Evolutionary conservation across 2,329 filamentous ascomycete genomes (phyloP), one percentile per base, ranked within the genome.

Genomic region (Xylariaceae sp.): DNA sequence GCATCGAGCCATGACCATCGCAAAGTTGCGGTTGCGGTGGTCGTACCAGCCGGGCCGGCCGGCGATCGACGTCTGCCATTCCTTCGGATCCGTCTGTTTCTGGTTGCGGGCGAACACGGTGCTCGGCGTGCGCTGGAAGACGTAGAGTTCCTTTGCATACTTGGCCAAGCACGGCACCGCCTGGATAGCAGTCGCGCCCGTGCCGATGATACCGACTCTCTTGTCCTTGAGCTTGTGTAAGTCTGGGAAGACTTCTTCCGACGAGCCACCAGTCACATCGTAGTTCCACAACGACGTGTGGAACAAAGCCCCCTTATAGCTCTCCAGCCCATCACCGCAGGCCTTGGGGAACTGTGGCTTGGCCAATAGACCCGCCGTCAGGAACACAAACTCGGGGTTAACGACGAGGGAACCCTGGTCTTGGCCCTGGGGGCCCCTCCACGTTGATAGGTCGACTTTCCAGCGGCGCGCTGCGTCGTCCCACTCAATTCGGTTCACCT

Each of bases 111-210:
- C 4, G 58, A 61, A 69, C 5, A 67, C 65, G 3, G 65, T 61
- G 53, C 65, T 65, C 2, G 81, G 81, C 2, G 82, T 85, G 2
- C 82, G 77, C 66, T 85, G 82, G 66, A 85, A 76, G n/a, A 85
- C 80, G 62, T 77, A 81, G 2, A 84, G 66, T 45, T 82, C 72
- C 52, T 80, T 77, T 0, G 79, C 76, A 59, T 74, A 79, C 51
- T 76, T 73, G 1, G 76, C 79, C 0, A 83, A 66, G 15, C 73
- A 66, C 0, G 80, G 78, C 0, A 81, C 66, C 1, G 72, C 73
- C 60, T 80, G 77, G 2, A 82, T 71, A 0, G 75, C 76, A 0
- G 78, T 81, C 0, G 80, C 78, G 0, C 78, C 80, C 0, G 79
- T 82, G 18, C 80, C 81, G 35, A 83, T 70, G 53, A 82, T 72